These are phyloP conservation scores for Parathielavia appendiculata DNA, from an alignment of 495 filamentous ascomycete species.

Conservation along the genomic window DNA sequence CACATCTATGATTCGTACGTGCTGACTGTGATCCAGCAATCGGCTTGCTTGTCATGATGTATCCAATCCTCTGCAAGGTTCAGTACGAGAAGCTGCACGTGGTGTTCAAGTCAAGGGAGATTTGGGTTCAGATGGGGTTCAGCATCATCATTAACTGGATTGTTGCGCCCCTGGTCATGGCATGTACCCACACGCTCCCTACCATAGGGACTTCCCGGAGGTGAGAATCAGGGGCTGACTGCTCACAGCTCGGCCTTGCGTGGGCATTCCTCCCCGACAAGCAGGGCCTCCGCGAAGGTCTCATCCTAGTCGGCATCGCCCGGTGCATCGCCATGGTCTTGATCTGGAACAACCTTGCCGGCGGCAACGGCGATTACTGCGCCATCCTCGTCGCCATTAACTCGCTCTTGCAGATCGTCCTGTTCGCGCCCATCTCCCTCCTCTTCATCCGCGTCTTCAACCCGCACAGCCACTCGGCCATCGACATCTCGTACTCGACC, in stretches of 20 bases:
- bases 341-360: conserved; percentile 44
- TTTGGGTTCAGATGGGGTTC: conserved; percentile 79
- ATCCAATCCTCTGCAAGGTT: conserved; percentile 92
- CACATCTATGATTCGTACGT: neutral
- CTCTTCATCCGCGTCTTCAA: conserved; percentile 73
- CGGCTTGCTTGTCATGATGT: conserved; percentile 91
- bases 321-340: conserved; percentile 76
- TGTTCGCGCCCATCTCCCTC: conserved; percentile 75
- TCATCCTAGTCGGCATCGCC: conserved; percentile 74
- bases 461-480: conserved; percentile 27
- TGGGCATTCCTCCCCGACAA: conserved; percentile 82
- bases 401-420: conserved; percentile 78
- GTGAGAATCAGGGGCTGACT: neutral
- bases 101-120: conserved; percentile 51
- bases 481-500: conserved; percentile 56
- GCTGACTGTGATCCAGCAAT: conserved; percentile 48
- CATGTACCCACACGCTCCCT: conserved; percentile 28
- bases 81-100: conserved; percentile 73
- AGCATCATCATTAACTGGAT: conserved; percentile 84
- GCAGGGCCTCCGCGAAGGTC: conserved; percentile 58
- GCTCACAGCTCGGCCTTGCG: conserved; percentile 52
- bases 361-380: conserved; percentile 78
- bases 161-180: conserved; percentile 86
- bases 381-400: conserved; percentile 88
- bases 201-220: neutral